Conservation (phyloP, 108 stramenopile species). For the Hondaea fermentalgiana region DNA sequence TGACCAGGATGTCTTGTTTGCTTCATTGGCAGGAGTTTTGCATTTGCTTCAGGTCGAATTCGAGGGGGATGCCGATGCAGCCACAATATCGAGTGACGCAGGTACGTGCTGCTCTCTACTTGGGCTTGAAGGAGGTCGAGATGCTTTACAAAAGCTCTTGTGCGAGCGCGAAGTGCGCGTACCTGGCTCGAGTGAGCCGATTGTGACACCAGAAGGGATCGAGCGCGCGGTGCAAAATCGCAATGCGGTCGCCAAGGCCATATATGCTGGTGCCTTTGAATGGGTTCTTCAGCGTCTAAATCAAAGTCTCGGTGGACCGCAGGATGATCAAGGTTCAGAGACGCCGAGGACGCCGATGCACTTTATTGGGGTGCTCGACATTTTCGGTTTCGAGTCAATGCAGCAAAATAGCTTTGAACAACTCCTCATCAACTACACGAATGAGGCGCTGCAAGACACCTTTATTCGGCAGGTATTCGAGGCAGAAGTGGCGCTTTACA, state of each 20-base stretch:
- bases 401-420: constrained; percentile 28
- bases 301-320: not conserved
- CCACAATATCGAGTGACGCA: not conserved
- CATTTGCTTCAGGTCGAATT: constrained; percentile 27
- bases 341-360: not conserved
- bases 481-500: constrained; percentile 42
- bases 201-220: not conserved
- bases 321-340: not conserved
- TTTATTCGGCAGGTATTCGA: constrained; percentile 82
- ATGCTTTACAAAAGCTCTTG: constrained; percentile 22
- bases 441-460: constrained; percentile 49
- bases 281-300: constrained; percentile 36
- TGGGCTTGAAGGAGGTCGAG: constrained; percentile 1
- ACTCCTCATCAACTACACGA: constrained; percentile 31
- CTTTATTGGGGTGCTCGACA: constrained; percentile 38
- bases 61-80: not conserved
- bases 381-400: constrained; percentile 38
- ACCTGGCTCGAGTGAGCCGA: not conserved
- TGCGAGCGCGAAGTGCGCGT: constrained; percentile 26
- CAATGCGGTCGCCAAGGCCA: constrained; percentile 20
- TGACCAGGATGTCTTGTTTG: not conserved
- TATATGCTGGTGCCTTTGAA: not conserved
- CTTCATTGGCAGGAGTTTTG: constrained; percentile 33
- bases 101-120: constrained; percentile 21
- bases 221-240: constrained; percentile 11